Base-by-base conservation (phyloP, 805 yeast genomes). In the Monosporozyma siamensis region DNA sequence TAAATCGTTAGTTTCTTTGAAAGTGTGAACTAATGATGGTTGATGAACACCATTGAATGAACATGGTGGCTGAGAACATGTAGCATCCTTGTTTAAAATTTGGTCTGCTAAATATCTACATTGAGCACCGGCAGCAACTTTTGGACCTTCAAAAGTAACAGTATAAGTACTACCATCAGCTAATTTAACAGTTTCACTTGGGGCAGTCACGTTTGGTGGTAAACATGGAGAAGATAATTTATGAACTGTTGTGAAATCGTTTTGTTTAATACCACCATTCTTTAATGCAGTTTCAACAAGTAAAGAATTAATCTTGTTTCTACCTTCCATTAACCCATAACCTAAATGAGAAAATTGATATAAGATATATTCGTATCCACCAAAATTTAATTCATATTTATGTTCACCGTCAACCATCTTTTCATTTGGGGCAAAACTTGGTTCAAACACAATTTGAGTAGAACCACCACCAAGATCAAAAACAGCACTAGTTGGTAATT, bases 381-480 rank as follows among this genome's bases (percentile, higher is more conserved):
- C 97, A 63, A 90, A 92, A 18, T 71, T 63, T 52, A 88, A 72
- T 48, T 75, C 75, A 60, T 80, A 88, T 64, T 85, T 84, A 67
- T 87, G 95, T 58, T 89, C 97, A 45, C 97, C 95, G 10, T 80
- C 88, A 38, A 74, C 66, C 82, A 90, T 75, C 49, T 69, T 59
- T 54, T 80, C 82, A 38, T 72, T 71, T 35, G 75, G 69, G 41
- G 69, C 64, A 58, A 79, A 78, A n/a, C 74, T 73, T 18, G 99
- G 99, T 70, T 92, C 97, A 63, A 92, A 92, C 6, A 92, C 99
- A 67, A 92, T 88, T 68, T 94, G 98, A 11, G 99, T 92, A 6
- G 97, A 87, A 4, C 97, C 97, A 56, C 98, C 98, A 54, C 98
- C 99, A 46, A 92, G 75, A 64, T 92, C 99, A 58, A 92, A 92